These are phyloP conservation scores for Lactifluus piperatus DNA, from an alignment of 768 basidiomycete genomes.

Conservation along the genomic window DNA sequence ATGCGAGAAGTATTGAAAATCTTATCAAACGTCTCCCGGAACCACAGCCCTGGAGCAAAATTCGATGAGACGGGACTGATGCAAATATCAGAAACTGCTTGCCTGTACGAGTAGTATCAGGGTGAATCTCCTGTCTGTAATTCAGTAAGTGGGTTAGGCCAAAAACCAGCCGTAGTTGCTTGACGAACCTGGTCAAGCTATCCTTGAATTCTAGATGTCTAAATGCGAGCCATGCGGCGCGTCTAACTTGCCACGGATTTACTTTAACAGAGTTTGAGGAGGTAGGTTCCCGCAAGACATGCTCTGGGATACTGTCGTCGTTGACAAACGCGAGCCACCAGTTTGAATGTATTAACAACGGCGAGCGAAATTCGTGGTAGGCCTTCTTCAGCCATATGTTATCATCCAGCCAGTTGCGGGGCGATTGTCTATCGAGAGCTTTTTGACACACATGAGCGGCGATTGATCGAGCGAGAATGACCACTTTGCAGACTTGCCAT, in stretches of 20 bases:
- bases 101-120: slow-evolving; percentile 69
- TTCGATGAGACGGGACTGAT: background rate
- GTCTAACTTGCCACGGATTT: slow-evolving; percentile 76
- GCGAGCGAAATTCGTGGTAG: slow-evolving; percentile 82
- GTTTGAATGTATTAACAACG: slow-evolving; percentile 84
- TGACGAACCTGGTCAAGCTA: slow-evolving; percentile 49
- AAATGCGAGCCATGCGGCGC: slow-evolving; percentile 74
- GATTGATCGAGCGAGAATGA: background rate
- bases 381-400: slow-evolving; percentile 85
- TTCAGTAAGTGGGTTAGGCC: background rate
- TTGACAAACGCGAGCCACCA: slow-evolving; percentile 91
- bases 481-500: slow-evolving; percentile 37
- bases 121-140: slow-evolving; percentile 56
- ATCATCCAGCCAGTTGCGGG: slow-evolving; percentile 91
- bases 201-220: slow-evolving; percentile 68
- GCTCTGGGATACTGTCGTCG: slow-evolving; percentile 52
- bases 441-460: slow-evolving; percentile 23
- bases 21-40: slow-evolving; percentile 44
- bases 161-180: background rate
- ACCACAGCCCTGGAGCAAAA: slow-evolving; percentile 46
- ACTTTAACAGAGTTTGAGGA: slow-evolving; percentile 28
- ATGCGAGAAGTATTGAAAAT: slow-evolving; percentile 77
- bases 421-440: slow-evolving; percentile 78
- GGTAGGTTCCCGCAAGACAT: slow-evolving; percentile 23
- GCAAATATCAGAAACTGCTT: background rate